Evolutionary conservation across 2,329 filamentous ascomycete species (phyloP).

Genomic region (Ustilaginoidea virens): DNA sequence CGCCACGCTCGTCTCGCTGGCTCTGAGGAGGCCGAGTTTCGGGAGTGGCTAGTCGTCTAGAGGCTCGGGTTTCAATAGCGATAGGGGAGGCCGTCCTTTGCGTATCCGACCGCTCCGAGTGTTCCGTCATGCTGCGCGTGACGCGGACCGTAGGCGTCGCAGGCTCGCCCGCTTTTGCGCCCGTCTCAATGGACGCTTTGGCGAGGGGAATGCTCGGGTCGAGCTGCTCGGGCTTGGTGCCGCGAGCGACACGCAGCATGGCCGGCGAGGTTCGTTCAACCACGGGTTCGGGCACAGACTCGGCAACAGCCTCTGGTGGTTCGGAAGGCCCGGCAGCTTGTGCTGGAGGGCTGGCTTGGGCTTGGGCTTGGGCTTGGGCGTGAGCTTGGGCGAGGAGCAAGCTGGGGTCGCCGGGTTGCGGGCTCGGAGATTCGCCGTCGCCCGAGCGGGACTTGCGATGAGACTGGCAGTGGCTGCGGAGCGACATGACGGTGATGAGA

Average conservation of each 20-base stretch:
- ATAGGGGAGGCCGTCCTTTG: background rate
- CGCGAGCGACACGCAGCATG: conserved; percentile 13
- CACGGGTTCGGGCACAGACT: background rate
- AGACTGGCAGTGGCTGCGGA: conserved; percentile 15
- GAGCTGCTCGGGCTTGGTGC: conserved; percentile 9
- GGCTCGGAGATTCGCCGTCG: conserved; percentile 10
- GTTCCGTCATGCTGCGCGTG: conserved; percentile 12
- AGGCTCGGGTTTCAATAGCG: conserved; percentile 3
- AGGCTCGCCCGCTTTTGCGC: conserved; percentile 3
- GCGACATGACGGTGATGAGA: conserved; percentile 14
- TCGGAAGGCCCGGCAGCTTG: no score
- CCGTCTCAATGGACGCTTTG: conserved; percentile 5
- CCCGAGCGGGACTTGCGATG: conserved; percentile 11
- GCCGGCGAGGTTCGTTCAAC: conserved; percentile 1
- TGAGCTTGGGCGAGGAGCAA: conserved; percentile 11
- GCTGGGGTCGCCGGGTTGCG: conserved; percentile 14
- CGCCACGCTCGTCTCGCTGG: conserved; percentile 5
- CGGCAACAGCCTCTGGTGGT: background rate
- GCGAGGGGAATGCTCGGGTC: conserved; percentile 14
- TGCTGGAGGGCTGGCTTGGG: background rate
- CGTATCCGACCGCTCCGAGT: conserved; percentile 4
- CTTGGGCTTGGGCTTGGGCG: background rate
- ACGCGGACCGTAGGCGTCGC: conserved; percentile 3
- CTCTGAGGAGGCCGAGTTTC: background rate
- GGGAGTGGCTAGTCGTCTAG: conserved; percentile 1